Evolutionary conservation across 208 protist genomes (phyloP).

Genomic region (Trypanosoma caninum): DNA sequence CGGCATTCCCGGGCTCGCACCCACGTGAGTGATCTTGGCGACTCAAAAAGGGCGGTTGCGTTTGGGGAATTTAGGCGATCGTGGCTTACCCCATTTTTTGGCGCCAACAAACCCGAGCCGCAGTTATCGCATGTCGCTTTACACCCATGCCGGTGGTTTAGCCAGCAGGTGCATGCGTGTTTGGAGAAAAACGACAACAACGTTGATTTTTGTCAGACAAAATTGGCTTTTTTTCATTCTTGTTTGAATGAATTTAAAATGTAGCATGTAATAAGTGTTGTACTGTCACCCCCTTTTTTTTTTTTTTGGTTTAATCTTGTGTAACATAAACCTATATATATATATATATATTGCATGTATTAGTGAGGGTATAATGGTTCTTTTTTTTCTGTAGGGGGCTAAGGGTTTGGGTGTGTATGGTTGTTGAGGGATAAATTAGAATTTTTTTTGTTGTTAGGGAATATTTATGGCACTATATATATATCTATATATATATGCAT

Average conservation of each 20-base stretch:
- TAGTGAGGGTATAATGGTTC: too few relatives aligned
- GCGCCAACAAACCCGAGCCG: constrained; percentile 57
- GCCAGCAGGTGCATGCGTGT: constrained; percentile 60
- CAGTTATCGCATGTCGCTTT: constrained; percentile 11
- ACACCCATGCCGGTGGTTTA: constrained; percentile 66
- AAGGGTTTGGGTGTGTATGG: too few relatives aligned
- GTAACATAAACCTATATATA: too few relatives aligned
- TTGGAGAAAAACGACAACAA: constrained; percentile 55
- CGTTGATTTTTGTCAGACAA: constrained; percentile 65
- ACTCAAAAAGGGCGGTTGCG: constrained; percentile 28
- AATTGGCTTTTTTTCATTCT: constrained; percentile 55
- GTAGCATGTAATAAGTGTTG: constrained; percentile 13
- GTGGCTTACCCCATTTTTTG: constrained; percentile 75
- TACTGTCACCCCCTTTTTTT: neutral
- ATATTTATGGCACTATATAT: too few relatives aligned
- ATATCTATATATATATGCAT: constrained; percentile 10
- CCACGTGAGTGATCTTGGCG: constrained; percentile 28
- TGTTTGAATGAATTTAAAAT: constrained; percentile 71
- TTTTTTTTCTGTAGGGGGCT: too few relatives aligned
- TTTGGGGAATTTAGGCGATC: constrained; percentile 54
- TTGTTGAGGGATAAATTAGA: too few relatives aligned
- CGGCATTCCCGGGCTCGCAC: constrained; percentile 33
- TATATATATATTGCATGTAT: too few relatives aligned
- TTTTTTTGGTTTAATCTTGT: too few relatives aligned
- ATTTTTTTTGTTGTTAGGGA: too few relatives aligned